Evolutionary conservation across 2,329 filamentous ascomycete species (phyloP).

Genomic region (Fusarium sp.): DNA sequence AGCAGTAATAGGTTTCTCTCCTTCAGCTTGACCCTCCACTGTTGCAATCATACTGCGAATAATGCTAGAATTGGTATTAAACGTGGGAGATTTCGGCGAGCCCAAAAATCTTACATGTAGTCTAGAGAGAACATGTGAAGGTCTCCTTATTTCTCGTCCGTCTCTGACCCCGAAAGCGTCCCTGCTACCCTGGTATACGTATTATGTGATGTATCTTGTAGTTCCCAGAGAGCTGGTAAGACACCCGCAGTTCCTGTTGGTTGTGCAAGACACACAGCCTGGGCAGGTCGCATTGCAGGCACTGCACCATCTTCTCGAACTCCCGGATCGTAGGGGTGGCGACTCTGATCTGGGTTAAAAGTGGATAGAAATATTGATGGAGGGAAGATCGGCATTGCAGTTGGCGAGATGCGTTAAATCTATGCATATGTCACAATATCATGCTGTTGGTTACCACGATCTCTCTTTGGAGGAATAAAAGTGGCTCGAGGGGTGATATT

Average conservation of each 20-base stretch:
- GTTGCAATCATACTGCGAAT: not conserved
- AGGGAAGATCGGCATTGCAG: not conserved
- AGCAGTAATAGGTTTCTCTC: not conserved
- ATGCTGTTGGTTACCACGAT: not conserved
- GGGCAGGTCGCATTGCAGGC: not conserved
- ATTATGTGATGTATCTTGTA: not conserved
- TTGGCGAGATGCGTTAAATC: not conserved
- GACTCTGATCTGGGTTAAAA: not conserved
- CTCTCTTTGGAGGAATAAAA: not conserved
- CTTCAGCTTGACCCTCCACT: not conserved
- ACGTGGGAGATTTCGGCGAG: not conserved
- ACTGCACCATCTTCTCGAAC: not conserved
- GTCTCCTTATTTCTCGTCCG: not conserved
- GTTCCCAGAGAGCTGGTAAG: not conserved
- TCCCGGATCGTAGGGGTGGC: not conserved
- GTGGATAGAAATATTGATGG: not conserved
- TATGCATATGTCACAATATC: not conserved
- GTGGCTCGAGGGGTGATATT: not conserved
- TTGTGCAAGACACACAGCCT: not conserved
- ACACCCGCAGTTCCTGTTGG: not conserved
- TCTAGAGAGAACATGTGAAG: not conserved
- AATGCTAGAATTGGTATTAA: not conserved
- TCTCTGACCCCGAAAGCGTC: not conserved
- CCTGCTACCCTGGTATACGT: not conserved
- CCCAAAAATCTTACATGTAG: not conserved